These are phyloP conservation scores for Delitschia confertaspora DNA, from an alignment of 495 filamentous ascomycete genomes.

Conservation along the genomic window DNA sequence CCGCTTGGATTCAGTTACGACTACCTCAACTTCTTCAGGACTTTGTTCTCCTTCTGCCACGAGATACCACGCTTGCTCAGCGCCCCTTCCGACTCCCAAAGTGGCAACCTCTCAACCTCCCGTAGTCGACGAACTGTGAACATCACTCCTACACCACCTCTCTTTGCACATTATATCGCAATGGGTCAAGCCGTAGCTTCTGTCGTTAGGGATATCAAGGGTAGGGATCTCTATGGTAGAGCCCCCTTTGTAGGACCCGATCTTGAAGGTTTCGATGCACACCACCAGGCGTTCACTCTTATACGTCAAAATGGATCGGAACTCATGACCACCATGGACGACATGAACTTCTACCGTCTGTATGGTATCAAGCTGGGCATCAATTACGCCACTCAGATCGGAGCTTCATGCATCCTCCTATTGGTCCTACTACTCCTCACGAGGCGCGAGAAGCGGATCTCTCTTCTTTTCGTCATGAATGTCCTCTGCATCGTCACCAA, in stretches of 20 bases:
- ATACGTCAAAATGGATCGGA: constrained; percentile 9
- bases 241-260: neutral
- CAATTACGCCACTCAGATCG: constrained; percentile 65
- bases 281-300: constrained; percentile 16
- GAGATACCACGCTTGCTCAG: too few relatives aligned
- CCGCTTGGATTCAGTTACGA: too few relatives aligned
- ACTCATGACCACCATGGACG: constrained; percentile 36
- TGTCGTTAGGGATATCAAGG: neutral
- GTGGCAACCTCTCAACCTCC: too few relatives aligned
- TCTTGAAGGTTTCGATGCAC: constrained; percentile 10
- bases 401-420: constrained; percentile 60
- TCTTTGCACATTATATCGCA: too few relatives aligned
- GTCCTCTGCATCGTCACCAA: constrained; percentile 50
- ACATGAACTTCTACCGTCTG: constrained; percentile 42
- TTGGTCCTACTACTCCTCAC: constrained; percentile 58
- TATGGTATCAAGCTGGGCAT: constrained; percentile 50
- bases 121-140: too few relatives aligned
- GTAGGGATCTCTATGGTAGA: neutral
- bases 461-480: constrained; percentile 57
- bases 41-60: too few relatives aligned
- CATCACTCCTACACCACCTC: too few relatives aligned
- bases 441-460: constrained; percentile 50
- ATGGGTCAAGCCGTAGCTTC: neutral
- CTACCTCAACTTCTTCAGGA: too few relatives aligned
- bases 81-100: too few relatives aligned